Percentiles rank a stretch among this genome's conserved stretches.
Conservation (phyloP, 768 basidiomycete species). For the Macrocybe gigantea region DNA sequence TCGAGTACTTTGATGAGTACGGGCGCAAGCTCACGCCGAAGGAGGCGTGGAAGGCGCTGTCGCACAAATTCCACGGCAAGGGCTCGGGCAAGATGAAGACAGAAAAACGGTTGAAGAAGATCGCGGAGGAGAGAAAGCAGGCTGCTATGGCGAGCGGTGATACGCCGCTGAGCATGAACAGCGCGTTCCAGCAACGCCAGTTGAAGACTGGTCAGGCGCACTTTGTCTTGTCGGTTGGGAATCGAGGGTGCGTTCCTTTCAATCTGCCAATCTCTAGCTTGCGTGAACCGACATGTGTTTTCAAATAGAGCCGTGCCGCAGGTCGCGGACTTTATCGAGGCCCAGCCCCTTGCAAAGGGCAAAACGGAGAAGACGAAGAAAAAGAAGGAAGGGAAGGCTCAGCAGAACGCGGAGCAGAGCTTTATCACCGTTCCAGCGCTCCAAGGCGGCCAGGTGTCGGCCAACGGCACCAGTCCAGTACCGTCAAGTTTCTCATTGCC, state of each 20-base stretch:
- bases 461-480: slow-evolving; percentile 43
- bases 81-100: slow-evolving; percentile 96
- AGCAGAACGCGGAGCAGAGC: slow-evolving; percentile 42
- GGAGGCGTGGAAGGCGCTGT: slow-evolving; percentile 98
- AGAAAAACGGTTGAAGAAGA: slow-evolving; percentile 94
- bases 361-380: slow-evolving; percentile 80
- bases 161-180: slow-evolving; percentile 92
- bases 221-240: slow-evolving; percentile 92
- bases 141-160: slow-evolving; percentile 93
- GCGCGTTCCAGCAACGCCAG: slow-evolving; percentile 88
- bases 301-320: slow-evolving; percentile 76
- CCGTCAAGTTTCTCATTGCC: slow-evolving; percentile 27
- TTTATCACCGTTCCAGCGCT: slow-evolving; percentile 68
- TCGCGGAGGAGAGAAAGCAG: slow-evolving; percentile 95
- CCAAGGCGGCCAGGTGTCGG: slow-evolving; percentile 23
- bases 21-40: slow-evolving; percentile 84
- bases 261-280: not conserved
- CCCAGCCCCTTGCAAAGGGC: slow-evolving; percentile 75
- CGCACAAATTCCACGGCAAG: slow-evolving; percentile 98
- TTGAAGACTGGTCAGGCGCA: slow-evolving; percentile 94
- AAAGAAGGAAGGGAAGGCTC: slow-evolving; percentile 67
- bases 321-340: slow-evolving; percentile 72
- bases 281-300: slow-evolving; percentile 7
- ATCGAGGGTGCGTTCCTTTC: slow-evolving; percentile 63
- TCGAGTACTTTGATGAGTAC: slow-evolving; percentile 95